Conservation (phyloP, 768 basidiomycete genomes). For the Lactifluus hygrophoroides region DNA sequence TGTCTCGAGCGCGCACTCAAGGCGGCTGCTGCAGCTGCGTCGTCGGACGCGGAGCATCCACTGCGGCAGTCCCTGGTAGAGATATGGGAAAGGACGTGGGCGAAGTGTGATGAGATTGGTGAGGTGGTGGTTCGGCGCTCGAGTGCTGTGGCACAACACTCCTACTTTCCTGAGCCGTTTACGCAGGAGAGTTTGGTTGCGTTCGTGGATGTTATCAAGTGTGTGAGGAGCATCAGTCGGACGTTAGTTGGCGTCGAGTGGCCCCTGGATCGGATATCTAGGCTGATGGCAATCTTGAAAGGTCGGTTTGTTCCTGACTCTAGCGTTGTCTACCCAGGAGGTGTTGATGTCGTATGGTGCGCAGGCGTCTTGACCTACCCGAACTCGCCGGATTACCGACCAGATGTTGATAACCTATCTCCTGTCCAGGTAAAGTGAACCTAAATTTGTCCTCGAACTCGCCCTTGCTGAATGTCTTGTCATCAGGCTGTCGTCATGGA, state of each 20-base stretch:
- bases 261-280: constrained; percentile 51
- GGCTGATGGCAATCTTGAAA: constrained; percentile 74
- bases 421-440: constrained; percentile 58
- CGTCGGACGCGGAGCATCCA: constrained; percentile 19
- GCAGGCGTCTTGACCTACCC: constrained; percentile 72
- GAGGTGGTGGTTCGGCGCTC: constrained; percentile 34
- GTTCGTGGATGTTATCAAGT: constrained; percentile 63
- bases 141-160: constrained; percentile 9
- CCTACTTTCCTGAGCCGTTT: constrained; percentile 33
- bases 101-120: constrained; percentile 59
- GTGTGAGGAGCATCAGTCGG: constrained; percentile 44
- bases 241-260: constrained; percentile 49
- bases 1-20: constrained; percentile 74
- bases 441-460: background rate
- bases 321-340: too few relatives aligned
- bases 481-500: constrained; percentile 61
- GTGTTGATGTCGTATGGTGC: background rate
- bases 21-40: constrained; percentile 45
- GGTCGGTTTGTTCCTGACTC: constrained; percentile 30
- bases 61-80: constrained; percentile 35
- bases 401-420: constrained; percentile 75
- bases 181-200: constrained; percentile 85
- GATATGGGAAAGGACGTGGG: constrained; percentile 61
- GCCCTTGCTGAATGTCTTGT: background rate
- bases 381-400: constrained; percentile 76